Evolutionary conservation across 495 filamentous ascomycete genomes (phyloP).

Genomic region (Bacidia gigantensis): DNA sequence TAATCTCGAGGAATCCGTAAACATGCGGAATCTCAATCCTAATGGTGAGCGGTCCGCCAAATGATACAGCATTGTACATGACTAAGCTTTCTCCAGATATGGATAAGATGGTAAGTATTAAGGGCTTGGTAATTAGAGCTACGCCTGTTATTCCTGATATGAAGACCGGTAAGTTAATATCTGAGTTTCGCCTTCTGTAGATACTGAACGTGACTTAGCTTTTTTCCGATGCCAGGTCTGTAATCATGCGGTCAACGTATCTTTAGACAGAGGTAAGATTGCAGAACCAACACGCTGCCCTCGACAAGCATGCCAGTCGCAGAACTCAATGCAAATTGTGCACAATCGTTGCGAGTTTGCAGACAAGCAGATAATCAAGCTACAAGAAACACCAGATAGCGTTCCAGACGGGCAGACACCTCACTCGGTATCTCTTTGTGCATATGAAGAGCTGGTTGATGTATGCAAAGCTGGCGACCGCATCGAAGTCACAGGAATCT

Average conservation of each 20-base stretch:
- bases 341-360: conserved; percentile 93
- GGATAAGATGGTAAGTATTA: conserved; percentile 92
- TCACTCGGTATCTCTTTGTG: conserved; percentile 94
- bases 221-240: conserved; percentile 94
- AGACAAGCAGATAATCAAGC: conserved; percentile 97
- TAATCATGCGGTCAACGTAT: conserved; percentile 76
- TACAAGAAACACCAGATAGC: conserved; percentile 92
- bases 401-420: conserved; percentile 93
- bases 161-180: conserved; percentile 55
- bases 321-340: conserved; percentile 94
- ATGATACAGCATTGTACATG: background rate
- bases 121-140: conserved; percentile 89
- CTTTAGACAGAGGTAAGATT: conserved; percentile 91
- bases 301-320: conserved; percentile 63
- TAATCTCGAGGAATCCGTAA: conserved; percentile 74
- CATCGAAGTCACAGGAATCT: conserved; percentile 92
- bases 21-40: conserved; percentile 91
- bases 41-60: conserved; percentile 35
- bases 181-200: background rate
- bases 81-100: conserved; percentile 45
- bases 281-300: conserved; percentile 87
- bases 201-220: conserved; percentile 26
- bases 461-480: conserved; percentile 95
- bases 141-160: conserved; percentile 96
- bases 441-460: conserved; percentile 93